phyloP scores from a whole-genome alignment of 305 asterid genomes.

The Solanum hybrid region DNA sequence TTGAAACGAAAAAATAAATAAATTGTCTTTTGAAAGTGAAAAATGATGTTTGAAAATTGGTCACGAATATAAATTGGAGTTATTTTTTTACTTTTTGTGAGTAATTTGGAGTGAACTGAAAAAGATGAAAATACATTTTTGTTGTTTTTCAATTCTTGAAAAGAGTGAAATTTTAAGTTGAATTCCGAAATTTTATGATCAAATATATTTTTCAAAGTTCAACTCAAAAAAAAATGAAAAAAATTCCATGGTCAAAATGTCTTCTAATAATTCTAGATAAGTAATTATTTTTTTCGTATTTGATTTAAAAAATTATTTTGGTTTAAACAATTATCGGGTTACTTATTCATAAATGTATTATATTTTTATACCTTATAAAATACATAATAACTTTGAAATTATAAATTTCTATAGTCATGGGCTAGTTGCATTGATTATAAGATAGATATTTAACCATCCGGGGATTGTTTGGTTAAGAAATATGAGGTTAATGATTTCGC shows the following conservation, averaged over 20 bases:
- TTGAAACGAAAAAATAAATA: neutral
- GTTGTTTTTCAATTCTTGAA: neutral
- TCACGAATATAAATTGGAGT: neutral
- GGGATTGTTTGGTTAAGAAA: neutral
- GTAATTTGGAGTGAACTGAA: neutral
- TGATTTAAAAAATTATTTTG: too few relatives aligned
- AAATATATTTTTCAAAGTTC: too few relatives aligned
- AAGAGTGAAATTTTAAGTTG: neutral
- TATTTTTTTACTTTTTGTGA: neutral
- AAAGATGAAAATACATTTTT: too few relatives aligned
- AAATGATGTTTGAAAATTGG: too few relatives aligned
- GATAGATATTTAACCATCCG: neutral
- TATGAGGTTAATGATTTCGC: neutral
- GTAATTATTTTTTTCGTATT: too few relatives aligned
- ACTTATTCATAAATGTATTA: neutral
- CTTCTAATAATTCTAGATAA: neutral
- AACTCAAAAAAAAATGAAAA: too few relatives aligned
- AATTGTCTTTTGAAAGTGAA: too few relatives aligned
- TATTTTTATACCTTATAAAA: too few relatives aligned
- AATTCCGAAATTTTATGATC: accelerated
- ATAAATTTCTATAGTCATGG: neutral
- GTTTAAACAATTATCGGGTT: neutral
- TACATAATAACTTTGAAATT: neutral
- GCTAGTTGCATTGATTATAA: neutral
- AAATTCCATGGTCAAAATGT: neutral